Evolutionary conservation across 176 grass and related monocot species (phyloP).

Genomic region (Poa pratensis): DNA sequence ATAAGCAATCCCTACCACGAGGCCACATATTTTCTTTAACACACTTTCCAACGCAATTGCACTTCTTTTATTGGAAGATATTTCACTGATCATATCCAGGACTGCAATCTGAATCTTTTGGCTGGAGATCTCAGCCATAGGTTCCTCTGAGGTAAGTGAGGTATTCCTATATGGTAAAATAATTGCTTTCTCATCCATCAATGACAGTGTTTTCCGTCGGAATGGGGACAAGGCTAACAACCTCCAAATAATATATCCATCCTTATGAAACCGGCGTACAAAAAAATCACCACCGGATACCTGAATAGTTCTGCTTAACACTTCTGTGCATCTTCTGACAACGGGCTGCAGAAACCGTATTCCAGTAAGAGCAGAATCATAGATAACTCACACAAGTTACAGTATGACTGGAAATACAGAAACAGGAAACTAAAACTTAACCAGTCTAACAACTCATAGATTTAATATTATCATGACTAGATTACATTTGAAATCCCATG

Average conservation of each 20-base stretch:
- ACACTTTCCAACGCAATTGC: conserved; percentile 72
- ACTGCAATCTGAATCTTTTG: conserved; percentile 90
- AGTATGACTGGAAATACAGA: conserved; percentile 32
- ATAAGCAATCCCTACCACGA: conserved; percentile 89
- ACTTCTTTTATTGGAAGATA: conserved; percentile 69
- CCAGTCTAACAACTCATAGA: conserved; percentile 15
- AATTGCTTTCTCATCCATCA: conserved; percentile 68
- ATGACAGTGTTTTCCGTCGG: conserved; percentile 48
- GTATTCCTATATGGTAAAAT: conserved; percentile 80
- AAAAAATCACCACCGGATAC: conserved; percentile 93
- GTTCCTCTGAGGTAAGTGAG: conserved; percentile 59
- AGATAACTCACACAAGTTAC: conserved; percentile 24
- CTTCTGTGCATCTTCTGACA: conserved; percentile 79
- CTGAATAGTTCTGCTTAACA: conserved; percentile 62
- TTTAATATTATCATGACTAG: not conserved
- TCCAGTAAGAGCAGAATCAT: conserved; percentile 42
- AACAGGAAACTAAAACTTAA: conserved; percentile 17
- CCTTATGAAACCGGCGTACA: conserved; percentile 80
- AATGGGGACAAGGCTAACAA: conserved; percentile 77
- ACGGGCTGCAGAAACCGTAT: conserved; percentile 56
- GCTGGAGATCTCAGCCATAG: conserved; percentile 89
- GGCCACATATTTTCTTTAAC: conserved; percentile 80
- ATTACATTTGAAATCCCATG: conserved; percentile 13
- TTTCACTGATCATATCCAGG: conserved; percentile 72
- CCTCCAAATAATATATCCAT: conserved; percentile 80